Conservation (phyloP, 1,284 basidiomycete species). For the Cutaneotrichosporon arboriforme region DNA sequence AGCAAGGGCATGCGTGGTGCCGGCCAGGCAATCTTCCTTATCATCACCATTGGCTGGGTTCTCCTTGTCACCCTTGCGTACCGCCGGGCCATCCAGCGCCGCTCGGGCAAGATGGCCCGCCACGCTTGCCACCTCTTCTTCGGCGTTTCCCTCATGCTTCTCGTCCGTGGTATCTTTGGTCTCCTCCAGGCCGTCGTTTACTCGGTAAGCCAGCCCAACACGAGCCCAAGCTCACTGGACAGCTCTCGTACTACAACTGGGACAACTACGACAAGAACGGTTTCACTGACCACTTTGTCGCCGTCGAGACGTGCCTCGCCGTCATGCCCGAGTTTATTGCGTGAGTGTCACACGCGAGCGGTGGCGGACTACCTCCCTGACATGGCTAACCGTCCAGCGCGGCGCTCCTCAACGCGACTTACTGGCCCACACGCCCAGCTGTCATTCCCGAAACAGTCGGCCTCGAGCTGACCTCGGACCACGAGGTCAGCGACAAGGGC, state of each 20-base stretch:
- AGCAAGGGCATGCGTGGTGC: constrained; percentile 21
- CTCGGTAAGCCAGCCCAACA: not conserved
- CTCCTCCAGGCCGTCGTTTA: constrained; percentile 21
- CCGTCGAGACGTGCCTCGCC: constrained; percentile 15
- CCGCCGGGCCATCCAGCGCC: constrained; percentile 1
- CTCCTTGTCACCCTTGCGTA: constrained; percentile 12
- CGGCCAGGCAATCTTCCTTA: constrained; percentile 31
- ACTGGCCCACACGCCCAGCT: constrained; percentile 1
- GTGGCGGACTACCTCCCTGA: too few species aligned
- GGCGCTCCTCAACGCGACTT: constrained; percentile 7
- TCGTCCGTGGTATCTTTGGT: constrained; percentile 28
- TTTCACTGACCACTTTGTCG: constrained; percentile 13
- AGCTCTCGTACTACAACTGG: constrained; percentile 20
- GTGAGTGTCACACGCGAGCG: constrained; percentile 7
- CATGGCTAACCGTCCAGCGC: constrained; percentile 2
- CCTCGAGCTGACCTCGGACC: not conserved
- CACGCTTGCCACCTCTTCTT: constrained; percentile 9
- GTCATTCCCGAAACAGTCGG: not conserved
- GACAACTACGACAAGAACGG: constrained; percentile 15
- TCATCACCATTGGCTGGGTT: constrained; percentile 22
- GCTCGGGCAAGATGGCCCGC: not conserved
- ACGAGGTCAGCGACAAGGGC: not conserved
- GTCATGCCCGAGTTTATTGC: constrained; percentile 18
- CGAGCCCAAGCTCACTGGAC: not conserved
- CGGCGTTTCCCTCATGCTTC: constrained; percentile 19